Conservation (phyloP, 495 filamentous ascomycete species). For the Trichoderma parareesei region DNA sequence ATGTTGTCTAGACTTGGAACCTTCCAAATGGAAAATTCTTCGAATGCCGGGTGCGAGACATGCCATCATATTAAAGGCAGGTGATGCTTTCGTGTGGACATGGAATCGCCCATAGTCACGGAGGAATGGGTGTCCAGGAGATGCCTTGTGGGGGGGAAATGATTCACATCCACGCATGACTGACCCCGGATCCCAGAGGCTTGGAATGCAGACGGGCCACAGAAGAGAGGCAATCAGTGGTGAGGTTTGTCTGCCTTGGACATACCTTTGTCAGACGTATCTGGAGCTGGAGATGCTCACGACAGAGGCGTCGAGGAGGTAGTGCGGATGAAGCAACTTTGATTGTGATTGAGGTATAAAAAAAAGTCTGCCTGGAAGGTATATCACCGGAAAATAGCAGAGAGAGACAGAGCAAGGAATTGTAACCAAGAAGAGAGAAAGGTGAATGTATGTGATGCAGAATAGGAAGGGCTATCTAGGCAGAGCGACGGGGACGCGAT, state of each 20-base stretch:
- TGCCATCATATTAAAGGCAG: not conserved
- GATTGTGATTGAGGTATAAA: not conserved
- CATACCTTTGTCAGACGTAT: conserved; percentile 7
- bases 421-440: not conserved
- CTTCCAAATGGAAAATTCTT: not conserved
- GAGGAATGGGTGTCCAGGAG: not conserved
- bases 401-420: not conserved
- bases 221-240: not conserved
- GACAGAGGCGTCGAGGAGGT: not conserved
- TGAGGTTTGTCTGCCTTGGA: not conserved
- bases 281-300: not conserved
- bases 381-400: not conserved
- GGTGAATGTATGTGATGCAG: not conserved
- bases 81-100: not conserved
- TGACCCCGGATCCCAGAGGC: not conserved
- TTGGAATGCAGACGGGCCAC: not conserved
- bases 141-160: not conserved
- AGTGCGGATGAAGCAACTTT: not conserved
- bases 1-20: not conserved
- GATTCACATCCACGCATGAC: conserved; percentile 7
- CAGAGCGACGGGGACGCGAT: not conserved
- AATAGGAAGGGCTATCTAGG: not conserved
- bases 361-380: not conserved
- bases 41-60: not conserved
- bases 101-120: not conserved